Evolutionary conservation across 2,329 filamentous ascomycete genomes (phyloP), one percentile per base, ranked within the genome.

Genomic region (Periconia sp.): DNA sequence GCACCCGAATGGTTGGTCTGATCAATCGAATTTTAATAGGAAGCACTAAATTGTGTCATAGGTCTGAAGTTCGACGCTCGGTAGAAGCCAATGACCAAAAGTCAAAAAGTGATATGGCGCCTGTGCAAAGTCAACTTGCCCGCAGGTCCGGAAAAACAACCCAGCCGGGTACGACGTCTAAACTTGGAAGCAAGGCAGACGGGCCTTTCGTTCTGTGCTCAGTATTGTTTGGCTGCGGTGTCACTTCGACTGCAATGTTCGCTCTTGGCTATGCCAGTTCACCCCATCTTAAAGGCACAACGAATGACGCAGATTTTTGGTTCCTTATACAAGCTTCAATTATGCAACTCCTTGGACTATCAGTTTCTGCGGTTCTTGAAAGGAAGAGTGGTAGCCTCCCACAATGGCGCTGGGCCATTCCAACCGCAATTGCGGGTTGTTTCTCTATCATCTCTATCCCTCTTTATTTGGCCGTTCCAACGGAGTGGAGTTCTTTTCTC

Each of bases 241-340:
- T 29, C 9, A 26, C 35, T 12, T 26, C 35, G 28, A 26, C 15
- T 25, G 23, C 24, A 38, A 13, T 38, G 15, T 38, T 38, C 35
- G 35, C n/a, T 38, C 35, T 38, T 17, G 23, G 35, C 22, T 38
- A 38, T 25, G 23, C 35, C 35, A 13, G 24, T 17, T 33, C 13
- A 33, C 30, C 30, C 19, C 30, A 33, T 33, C 30, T 28, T 26
- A 23, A 39, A 39, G 36, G 36, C 11, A 18, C 23, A 28, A 18
- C 35, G 19, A 38, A 38, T 17, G 35, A 38, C 24, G 13, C 35
- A 28, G 35, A 38, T 16, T 38, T 38, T 18, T 38, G 35, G 35
- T 38, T 38, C 35, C 35, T 38, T 38, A n/a, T n/a, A n/a, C n/a
- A n/a, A n/a, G n/a, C n/a, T n/a, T n/a, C n/a, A n/a, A n/a, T n/a